Percentiles rank a stretch among this genome's conserved stretches.
phyloP scores from a whole-genome alignment of 2,329 filamentous ascomycete genomes.

The Penicillium sp. region DNA sequence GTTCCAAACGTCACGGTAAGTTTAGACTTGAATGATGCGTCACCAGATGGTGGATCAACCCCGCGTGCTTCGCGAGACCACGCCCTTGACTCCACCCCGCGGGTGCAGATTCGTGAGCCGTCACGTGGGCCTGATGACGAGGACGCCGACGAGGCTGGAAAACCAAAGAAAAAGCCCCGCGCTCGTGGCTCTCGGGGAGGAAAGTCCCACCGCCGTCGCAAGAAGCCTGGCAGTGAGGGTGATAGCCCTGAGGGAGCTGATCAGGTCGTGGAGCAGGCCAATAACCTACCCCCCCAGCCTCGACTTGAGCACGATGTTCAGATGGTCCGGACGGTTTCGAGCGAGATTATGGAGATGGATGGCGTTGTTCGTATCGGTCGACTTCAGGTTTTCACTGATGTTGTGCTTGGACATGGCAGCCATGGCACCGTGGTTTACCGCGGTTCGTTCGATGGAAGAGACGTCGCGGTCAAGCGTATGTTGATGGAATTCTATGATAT shows the following conservation, averaged over 20 bases:
- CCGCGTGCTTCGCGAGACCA: conserved; percentile 28
- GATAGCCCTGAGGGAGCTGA: conserved; percentile 59
- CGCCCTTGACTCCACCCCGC: conserved; percentile 28
- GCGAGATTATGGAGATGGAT: conserved; percentile 57
- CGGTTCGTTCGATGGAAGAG: conserved; percentile 88
- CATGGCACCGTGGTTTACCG: conserved; percentile 96
- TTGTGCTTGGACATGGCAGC: conserved; percentile 71
- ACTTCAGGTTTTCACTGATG: conserved; percentile 59
- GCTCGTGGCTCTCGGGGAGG: conserved; percentile 67
- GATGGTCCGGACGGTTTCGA: conserved; percentile 54
- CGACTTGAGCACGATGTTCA: conserved; percentile 62
- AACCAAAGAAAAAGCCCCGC: conserved; percentile 67
- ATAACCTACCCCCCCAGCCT: conserved; percentile 37
- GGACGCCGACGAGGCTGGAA: conserved; percentile 36
- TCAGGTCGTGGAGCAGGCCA: conserved; percentile 58
- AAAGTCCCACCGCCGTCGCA: conserved; percentile 58
- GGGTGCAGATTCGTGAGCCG: conserved; percentile 43
- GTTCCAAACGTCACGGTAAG: conserved; percentile 34
- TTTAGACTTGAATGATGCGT: conserved; percentile 24
- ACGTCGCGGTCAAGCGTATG: conserved; percentile 96
- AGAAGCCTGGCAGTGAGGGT: conserved; percentile 53
- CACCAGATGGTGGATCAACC: conserved; percentile 27
- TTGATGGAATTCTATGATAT: conserved; percentile 94
- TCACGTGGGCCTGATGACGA: conserved; percentile 35
- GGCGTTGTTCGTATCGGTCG: conserved; percentile 62